Conservation (phyloP, 2,329 filamentous ascomycete species). For the Cadophora sp. region DNA sequence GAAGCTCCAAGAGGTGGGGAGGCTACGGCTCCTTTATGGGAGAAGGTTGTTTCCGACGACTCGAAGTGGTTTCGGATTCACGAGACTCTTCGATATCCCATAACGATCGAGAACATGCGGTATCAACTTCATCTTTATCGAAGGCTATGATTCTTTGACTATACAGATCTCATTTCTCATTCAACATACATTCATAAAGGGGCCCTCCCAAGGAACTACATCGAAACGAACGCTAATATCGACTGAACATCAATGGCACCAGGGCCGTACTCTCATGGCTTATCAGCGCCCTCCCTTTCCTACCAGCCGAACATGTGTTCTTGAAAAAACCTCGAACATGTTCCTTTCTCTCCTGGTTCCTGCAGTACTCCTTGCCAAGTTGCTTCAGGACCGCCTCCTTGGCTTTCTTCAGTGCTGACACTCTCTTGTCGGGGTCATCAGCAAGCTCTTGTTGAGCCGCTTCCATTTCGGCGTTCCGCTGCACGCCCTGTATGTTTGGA, state of each 20-base stretch:
- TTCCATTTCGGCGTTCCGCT: slow-evolving; percentile 64
- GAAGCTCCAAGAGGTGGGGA: slow-evolving; percentile 48
- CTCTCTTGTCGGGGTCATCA: slow-evolving; percentile 62
- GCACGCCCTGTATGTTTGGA: slow-evolving; percentile 60
- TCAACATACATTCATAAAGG: slow-evolving; percentile 29
- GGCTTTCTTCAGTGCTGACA: slow-evolving; percentile 62
- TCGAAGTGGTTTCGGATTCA: slow-evolving; percentile 85
- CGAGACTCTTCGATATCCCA: slow-evolving; percentile 75
- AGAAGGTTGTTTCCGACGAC: slow-evolving; percentile 76
- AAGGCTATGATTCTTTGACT: slow-evolving; percentile 43
- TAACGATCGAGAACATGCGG: slow-evolving; percentile 91
- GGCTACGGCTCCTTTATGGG: slow-evolving; percentile 61
- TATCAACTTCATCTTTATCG: slow-evolving; percentile 89
- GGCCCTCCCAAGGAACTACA: slow-evolving; percentile 18
- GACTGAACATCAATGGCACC: slow-evolving; percentile 67
- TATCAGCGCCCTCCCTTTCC: slow-evolving; percentile 36
- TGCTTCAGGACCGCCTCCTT: slow-evolving; percentile 67
- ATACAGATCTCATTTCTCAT: slow-evolving; percentile 38
- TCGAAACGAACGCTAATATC: slow-evolving; percentile 39
- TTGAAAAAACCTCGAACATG: slow-evolving; percentile 38
- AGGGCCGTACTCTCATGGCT: slow-evolving; percentile 58
- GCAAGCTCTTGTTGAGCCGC: slow-evolving; percentile 61
- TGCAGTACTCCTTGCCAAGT: slow-evolving; percentile 59
- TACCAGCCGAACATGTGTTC: slow-evolving; percentile 37
- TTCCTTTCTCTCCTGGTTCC: slow-evolving; percentile 38